A percentile compares a stretch with the other conserved stretches of the same genome.
Evolutionary conservation across 306 rosid species (phyloP).

Genomic region (Gleditsia sinensis): DNA sequence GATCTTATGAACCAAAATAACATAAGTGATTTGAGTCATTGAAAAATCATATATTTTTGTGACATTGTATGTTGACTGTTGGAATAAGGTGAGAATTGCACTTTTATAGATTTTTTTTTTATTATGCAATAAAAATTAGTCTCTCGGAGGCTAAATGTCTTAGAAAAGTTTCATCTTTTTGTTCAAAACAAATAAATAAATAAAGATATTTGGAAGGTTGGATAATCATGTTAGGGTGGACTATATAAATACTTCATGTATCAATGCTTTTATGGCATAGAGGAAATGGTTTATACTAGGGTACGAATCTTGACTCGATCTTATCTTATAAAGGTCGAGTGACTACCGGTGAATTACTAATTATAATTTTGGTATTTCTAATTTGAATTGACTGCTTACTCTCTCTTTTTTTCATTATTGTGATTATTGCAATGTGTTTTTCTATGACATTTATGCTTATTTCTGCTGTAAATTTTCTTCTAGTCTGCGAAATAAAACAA

Average conservation of each 20-base stretch:
- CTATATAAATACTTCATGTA: neutral
- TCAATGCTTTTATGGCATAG: neutral
- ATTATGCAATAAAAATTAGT: neutral
- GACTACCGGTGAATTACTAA: slow-evolving; percentile 4
- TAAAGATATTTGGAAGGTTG: neutral
- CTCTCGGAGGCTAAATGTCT: neutral
- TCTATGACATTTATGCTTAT: neutral
- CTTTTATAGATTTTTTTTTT: slow-evolving; percentile 1
- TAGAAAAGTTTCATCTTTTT: neutral
- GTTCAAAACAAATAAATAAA: no score
- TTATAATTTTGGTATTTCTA: slow-evolving; percentile 7
- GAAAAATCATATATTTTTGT: slow-evolving; percentile 2
- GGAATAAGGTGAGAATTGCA: neutral
- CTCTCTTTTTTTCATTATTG: neutral
- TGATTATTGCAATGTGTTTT: neutral
- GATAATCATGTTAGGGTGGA: neutral
- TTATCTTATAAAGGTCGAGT: slow-evolving; percentile 2
- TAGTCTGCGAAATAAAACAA: neutral
- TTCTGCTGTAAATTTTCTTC: neutral
- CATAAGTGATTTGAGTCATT: neutral
- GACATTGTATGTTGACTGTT: slow-evolving; percentile 8
- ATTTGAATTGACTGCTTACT: neutral
- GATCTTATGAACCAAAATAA: neutral
- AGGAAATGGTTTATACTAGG: neutral
- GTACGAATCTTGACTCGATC: slow-evolving; percentile 9